Base-by-base conservation (phyloP, 2,329 filamentous ascomycete genomes). In the Pseudofabraea citricarpa region DNA sequence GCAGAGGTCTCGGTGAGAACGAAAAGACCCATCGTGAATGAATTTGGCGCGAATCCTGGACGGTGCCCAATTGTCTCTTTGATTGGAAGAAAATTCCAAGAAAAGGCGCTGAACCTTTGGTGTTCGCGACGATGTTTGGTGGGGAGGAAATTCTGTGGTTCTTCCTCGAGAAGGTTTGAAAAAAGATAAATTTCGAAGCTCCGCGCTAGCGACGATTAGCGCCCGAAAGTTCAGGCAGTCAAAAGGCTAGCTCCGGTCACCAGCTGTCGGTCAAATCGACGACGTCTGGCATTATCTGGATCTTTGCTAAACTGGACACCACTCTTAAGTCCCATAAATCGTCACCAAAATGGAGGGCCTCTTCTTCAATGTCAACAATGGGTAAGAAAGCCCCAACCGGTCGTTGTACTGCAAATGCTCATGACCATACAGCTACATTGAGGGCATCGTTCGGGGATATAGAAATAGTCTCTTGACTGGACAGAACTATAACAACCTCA, bases 401-500 rank as follows among this genome's bases (percentile, higher is more conserved):
- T n/a, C 29, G 40, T 36, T 29, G 16, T 31, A 27, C 7, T 23
- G n/a, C 10, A 6, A 16, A 24, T 9, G 61, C 55, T 56, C 50
- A 58, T 36, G n/a, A 37, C 41, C 24, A 39, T 39, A 42, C 60
- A 95, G 90, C 70, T 97, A 95, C 70, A 83, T 97, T 64, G 93
- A 98, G 71, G 93, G 93, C 66, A 90, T 98, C 65, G 89, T 97
- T 60, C 87, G 93, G 60, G 93, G 93, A 52, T 98, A 97, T 71
- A 85, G 91, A 64, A 98, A 97, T 70, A 80, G 85, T 61, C 85
- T 98, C 52, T 79, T 98, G 63, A 97, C 87, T 44, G 73, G 84
- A 66, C 77, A 88, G 64, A 94, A 91, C 73, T 98, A 98, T 73
- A 83, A 77, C 72, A 98, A 97, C 73, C 71, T 97, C 69, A 94